A percentile compares a stretch with the other conserved stretches of the same genome.
Evolutionary conservation across 2,329 filamentous ascomycete species (phyloP).

Genomic region (Ophiostoma piceae): DNA sequence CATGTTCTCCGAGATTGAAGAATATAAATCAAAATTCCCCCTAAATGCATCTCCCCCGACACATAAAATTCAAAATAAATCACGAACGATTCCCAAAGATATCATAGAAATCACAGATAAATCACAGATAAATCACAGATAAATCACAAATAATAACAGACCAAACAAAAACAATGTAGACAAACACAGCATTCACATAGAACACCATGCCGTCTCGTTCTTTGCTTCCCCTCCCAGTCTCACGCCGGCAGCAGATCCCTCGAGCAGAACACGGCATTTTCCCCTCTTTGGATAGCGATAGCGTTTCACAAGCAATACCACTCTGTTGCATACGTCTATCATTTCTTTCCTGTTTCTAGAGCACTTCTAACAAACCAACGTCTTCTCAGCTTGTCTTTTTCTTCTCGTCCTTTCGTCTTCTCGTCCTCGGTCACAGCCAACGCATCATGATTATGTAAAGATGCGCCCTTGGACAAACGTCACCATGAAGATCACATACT

Average conservation of each 20-base stretch:
- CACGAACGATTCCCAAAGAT: no score
- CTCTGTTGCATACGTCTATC: not conserved
- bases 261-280: not conserved
- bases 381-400: not conserved
- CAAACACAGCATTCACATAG: no score
- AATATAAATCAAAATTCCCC: no score
- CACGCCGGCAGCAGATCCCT: not conserved
- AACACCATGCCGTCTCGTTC: not conserved
- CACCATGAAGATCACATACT: no score
- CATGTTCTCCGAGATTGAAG: no score
- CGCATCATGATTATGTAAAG: not conserved
- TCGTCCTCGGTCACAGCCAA: not conserved
- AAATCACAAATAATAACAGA: no score
- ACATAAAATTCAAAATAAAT: no score
- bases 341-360: not conserved
- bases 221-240: not conserved
- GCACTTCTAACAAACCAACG: no score
- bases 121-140: no score
- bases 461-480: not conserved
- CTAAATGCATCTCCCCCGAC: no score
- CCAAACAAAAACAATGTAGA: no score
- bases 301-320: not conserved
- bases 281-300: conserved; percentile 2
- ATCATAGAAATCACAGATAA: no score
- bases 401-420: not conserved